Percentiles rank a stretch among this genome's conserved stretches.
phyloP scores from a whole-genome alignment of 2,329 filamentous ascomycete genomes.

The Colletotrichum magnum region DNA sequence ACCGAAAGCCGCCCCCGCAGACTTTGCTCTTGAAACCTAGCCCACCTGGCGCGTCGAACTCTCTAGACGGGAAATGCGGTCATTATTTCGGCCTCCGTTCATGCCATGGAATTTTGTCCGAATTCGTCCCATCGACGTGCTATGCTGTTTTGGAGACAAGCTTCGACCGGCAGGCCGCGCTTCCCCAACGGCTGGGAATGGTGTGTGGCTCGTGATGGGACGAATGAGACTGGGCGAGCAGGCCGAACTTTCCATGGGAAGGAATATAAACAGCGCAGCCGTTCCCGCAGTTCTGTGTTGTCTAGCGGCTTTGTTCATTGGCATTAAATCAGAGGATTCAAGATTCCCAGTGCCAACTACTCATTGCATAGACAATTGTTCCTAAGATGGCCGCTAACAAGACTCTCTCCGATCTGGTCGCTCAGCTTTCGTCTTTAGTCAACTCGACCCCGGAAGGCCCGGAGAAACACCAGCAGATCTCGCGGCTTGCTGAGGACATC shows the following conservation, averaged over 20 bases:
- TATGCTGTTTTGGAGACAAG: background rate
- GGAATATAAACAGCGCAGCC: background rate
- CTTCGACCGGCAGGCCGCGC: background rate
- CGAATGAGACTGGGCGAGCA: background rate
- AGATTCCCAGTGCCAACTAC: no score
- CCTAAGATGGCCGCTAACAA: background rate
- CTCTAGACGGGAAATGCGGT: background rate
- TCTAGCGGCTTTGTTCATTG: background rate
- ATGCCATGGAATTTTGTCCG: background rate
- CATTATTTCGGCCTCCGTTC: background rate
- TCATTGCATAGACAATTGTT: background rate
- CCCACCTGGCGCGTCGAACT: background rate
- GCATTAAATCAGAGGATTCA: no score
- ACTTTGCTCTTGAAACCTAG: background rate
- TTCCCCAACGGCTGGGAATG: background rate
- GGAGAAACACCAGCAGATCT: background rate
- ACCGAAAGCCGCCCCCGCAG: background rate
- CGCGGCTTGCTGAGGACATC: conserved; percentile 16
- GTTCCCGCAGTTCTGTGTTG: background rate
- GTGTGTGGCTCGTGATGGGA: background rate
- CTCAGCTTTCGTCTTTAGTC: background rate
- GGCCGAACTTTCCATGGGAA: background rate
- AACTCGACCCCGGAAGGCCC: background rate
- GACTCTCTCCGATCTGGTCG: background rate
- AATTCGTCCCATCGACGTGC: background rate